Evolutionary conservation across 2,329 filamentous ascomycete species (phyloP).

Genomic region (Penicillium capsulatum): DNA sequence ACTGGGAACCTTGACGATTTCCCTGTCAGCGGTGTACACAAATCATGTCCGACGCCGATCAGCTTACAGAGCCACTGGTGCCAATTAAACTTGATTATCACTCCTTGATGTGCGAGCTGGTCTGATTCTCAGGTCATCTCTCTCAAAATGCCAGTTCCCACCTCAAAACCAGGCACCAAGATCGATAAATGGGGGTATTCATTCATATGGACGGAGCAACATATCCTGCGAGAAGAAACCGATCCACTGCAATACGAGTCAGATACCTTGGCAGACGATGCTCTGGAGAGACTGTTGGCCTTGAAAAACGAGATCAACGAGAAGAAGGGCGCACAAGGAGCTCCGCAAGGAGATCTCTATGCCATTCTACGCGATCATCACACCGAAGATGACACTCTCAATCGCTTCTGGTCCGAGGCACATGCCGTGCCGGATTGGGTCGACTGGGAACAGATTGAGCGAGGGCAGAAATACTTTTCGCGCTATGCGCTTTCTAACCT

Average conservation of each 20-base stretch:
- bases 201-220: constrained; percentile 1
- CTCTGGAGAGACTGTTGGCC: background rate
- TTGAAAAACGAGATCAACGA: background rate
- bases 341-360: background rate
- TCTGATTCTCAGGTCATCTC: too few species aligned
- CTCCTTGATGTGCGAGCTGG: too few species aligned
- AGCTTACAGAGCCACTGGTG: too few species aligned
- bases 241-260: background rate
- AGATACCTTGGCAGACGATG: background rate
- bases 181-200: constrained; percentile 1
- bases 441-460: constrained; percentile 66
- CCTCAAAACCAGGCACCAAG: background rate
- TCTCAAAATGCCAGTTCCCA: too few species aligned
- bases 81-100: too few species aligned
- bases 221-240: background rate
- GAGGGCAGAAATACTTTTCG: constrained; percentile 71
- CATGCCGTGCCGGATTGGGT: constrained; percentile 67
- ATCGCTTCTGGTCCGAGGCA: constrained; percentile 59
- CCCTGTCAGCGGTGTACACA: too few species aligned
- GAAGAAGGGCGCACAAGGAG: background rate
- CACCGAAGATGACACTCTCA: constrained; percentile 50
- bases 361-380: constrained; percentile 45
- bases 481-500: constrained; percentile 56
- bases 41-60: too few species aligned
- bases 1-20: too few species aligned